Base-by-base conservation (phyloP, 306 rosid genomes). In the Alnus glutinosa region DNA sequence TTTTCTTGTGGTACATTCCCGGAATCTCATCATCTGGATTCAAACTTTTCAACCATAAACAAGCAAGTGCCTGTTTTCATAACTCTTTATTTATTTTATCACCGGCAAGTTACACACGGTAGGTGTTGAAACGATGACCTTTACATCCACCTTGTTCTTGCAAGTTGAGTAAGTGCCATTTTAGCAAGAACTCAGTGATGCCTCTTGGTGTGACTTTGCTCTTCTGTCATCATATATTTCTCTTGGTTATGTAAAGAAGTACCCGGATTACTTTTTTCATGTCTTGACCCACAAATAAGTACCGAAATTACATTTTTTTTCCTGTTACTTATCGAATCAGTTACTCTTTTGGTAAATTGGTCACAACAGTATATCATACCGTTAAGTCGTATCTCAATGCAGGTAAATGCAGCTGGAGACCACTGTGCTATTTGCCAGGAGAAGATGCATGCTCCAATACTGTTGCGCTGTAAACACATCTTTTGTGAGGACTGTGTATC, bases 401-500 rank as follows among this genome's bases (percentile, higher is more conserved):
- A 95, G 98, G 98, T 91, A 74, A 89, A 68, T 83, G 87, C 87
- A 13, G 93, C 89, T 9, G 97, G 98, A 74, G 98, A 95, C 82
- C 87, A 90, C 51, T 94, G 98, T 78, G 95, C 97, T 81, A 92
- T 95, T 82, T 95, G 98, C 89, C 98, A 92, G 83, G 98, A 91
- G 93, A 95, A 91, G 91, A 90, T 91, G 89, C 91, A 81, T 74
- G 86, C 87, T 82, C 98, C 98, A 28, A 85, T 92, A 79, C 83
- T 90, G 70, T 87, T 95, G 81, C 82, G 91, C 74, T 95, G 98
- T 81, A 92, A 92, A 69, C 98, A 92, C 82, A 86, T 95, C 80
- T 95, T 95, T 86, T 95, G 98, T 13, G 98, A 95, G 81, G 97
- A 95, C 73, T 92, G 98, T 83, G 97, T 92, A 59, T 91, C 96